phyloP scores from a whole-genome alignment of 2,329 filamentous ascomycete species.

The Aspergillus nomiae region DNA sequence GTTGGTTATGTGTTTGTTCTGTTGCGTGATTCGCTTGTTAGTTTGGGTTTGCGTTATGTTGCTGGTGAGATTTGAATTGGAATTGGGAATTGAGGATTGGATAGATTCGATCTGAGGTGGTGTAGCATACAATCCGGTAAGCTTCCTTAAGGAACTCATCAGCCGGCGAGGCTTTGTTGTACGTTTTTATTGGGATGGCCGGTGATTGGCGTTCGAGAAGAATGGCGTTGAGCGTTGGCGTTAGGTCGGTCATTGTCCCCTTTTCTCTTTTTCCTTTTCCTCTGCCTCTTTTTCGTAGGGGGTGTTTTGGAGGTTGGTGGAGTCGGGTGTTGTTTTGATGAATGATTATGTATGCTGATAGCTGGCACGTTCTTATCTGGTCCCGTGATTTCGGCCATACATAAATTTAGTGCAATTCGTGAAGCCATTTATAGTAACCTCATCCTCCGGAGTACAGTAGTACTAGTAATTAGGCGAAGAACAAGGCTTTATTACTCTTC shows the following conservation, averaged over 20 bases:
- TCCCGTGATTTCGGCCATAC: neutral
- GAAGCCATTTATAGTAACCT: too few relatives aligned
- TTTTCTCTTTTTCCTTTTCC: neutral
- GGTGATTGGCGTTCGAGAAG: conserved; percentile 31
- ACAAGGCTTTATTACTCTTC: too few relatives aligned
- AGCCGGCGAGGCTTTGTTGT: conserved; percentile 37
- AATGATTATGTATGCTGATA: neutral
- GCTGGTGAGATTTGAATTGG: too few relatives aligned
- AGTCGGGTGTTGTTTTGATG: neutral
- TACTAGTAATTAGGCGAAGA: too few relatives aligned
- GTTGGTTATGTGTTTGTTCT: conserved; percentile 84
- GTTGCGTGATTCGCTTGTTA: conserved; percentile 2
- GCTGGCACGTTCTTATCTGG: neutral
- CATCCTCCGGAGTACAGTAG: too few relatives aligned
- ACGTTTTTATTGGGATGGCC: conserved; percentile 29
- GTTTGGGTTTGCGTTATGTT: neutral
- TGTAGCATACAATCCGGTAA: conserved; percentile 72
- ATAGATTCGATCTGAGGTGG: neutral
- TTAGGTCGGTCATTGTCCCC: conserved; percentile 42
- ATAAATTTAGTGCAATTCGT: too few relatives aligned
- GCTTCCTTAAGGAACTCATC: conserved; percentile 93
- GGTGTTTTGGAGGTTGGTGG: too few relatives aligned
- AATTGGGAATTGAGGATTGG: too few relatives aligned
- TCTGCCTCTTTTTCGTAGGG: neutral
- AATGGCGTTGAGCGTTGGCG: conserved; percentile 37